These are phyloP conservation scores for Boletus semigastroideus DNA, from an alignment of 1,284 basidiomycete species.

Conservation along the genomic window DNA sequence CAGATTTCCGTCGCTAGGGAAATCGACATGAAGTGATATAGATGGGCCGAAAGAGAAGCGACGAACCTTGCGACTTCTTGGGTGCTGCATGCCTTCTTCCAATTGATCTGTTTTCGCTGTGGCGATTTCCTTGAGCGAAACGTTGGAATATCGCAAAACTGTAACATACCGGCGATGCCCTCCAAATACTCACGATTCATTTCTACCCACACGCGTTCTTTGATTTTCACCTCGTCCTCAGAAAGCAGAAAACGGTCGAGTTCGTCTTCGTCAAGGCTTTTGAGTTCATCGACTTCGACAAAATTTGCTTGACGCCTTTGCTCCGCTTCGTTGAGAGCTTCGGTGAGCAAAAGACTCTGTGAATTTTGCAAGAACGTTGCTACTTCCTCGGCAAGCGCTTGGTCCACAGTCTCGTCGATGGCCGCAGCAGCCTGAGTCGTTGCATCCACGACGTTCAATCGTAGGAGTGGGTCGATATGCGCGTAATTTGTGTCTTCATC, in stretches of 20 bases:
- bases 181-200: slow-evolving; percentile 94
- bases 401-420: slow-evolving; percentile 50
- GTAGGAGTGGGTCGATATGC: slow-evolving; percentile 61
- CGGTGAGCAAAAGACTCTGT: slow-evolving; percentile 53
- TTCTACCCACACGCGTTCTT: slow-evolving; percentile 96
- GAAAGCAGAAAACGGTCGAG: slow-evolving; percentile 83
- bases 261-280: slow-evolving; percentile 90
- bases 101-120: slow-evolving; percentile 69
- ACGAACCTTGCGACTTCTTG: slow-evolving; percentile 76
- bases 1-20: slow-evolving; percentile 63
- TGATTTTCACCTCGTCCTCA: slow-evolving; percentile 85
- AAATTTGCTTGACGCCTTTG: slow-evolving; percentile 55
- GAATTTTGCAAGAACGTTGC: slow-evolving; percentile 58
- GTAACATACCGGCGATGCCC: slow-evolving; percentile 73
- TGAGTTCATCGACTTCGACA: slow-evolving; percentile 59
- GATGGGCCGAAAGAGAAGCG: slow-evolving; percentile 32
- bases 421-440: slow-evolving; percentile 18
- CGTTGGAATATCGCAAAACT: slow-evolving; percentile 5
- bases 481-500: slow-evolving; percentile 41
- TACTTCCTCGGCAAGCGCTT: slow-evolving; percentile 64
- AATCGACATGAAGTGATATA: slow-evolving; percentile 1
- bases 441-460: slow-evolving; percentile 27
- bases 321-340: slow-evolving; percentile 65
- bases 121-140: slow-evolving; percentile 45
- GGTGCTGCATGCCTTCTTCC: slow-evolving; percentile 43